phyloP scores from a whole-genome alignment of 2,329 filamentous ascomycete genomes.

The Fusarium sulawesiense region DNA sequence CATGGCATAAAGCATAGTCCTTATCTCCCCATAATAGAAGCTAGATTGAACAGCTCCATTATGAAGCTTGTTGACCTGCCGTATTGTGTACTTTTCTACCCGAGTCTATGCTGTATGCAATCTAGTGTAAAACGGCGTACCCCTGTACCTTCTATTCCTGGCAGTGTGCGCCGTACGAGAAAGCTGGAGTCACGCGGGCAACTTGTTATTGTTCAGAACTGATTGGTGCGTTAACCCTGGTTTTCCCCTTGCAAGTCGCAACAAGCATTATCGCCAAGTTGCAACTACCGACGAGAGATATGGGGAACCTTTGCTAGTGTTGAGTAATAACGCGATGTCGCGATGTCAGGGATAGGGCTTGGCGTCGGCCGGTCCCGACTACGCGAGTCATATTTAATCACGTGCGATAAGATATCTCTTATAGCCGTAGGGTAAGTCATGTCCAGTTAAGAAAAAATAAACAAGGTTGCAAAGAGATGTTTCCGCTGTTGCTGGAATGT shows the following conservation, averaged over 20 bases:
- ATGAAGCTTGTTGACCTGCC: slow-evolving; percentile 6
- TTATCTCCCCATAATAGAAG: neutral
- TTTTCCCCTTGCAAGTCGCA: neutral
- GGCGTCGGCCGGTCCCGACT: neutral
- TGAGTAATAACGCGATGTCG: neutral
- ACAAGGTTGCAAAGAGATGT: too few species aligned
- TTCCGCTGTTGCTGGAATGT: too few species aligned
- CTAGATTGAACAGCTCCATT: neutral
- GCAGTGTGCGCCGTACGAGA: slow-evolving; percentile 19
- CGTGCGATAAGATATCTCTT: neutral
- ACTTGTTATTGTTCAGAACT: neutral
- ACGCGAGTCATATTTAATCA: neutral
- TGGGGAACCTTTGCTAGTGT: neutral
- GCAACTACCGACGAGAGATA: neutral
- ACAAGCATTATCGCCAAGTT: neutral
- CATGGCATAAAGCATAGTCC: neutral
- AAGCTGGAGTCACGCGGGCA: neutral
- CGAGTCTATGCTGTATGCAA: neutral
- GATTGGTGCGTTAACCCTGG: neutral
- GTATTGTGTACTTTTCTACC: slow-evolving; percentile 6
- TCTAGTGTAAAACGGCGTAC: slow-evolving; percentile 2
- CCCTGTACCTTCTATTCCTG: slow-evolving; percentile 18
- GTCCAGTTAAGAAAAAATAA: too few species aligned
- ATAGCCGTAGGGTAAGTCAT: neutral
- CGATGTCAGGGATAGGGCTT: neutral